Conservation (phyloP, 441 rosid species). For the Aquilaria agallochum region DNA sequence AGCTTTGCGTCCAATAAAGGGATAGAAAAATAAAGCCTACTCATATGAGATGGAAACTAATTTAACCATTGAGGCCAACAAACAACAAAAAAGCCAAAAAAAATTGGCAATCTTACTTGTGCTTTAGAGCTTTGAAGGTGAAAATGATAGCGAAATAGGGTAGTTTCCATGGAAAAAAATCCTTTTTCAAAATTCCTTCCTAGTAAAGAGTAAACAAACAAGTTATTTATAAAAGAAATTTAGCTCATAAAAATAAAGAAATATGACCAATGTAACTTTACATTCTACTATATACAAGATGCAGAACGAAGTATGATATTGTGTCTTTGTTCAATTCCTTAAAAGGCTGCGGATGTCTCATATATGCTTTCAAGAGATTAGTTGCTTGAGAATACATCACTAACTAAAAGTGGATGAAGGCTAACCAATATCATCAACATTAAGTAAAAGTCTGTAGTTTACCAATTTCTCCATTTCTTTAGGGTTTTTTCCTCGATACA, state of each 20-base stretch:
- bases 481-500: slow-evolving; percentile 74
- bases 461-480: slow-evolving; percentile 74
- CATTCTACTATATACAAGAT: slow-evolving; percentile 95
- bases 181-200: slow-evolving; percentile 95
- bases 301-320: slow-evolving; percentile 81
- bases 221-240: neutral
- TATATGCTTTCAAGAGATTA: slow-evolving; percentile 58
- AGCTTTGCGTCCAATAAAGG: neutral
- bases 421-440: neutral
- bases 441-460: slow-evolving; percentile 4
- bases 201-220: slow-evolving; percentile 14
- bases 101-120: slow-evolving; percentile 39
- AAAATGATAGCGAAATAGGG: slow-evolving; percentile 74
- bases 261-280: slow-evolving; percentile 22
- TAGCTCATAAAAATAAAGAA: neutral
- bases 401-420: neutral
- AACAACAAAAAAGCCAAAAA: neutral
- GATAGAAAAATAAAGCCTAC: neutral
- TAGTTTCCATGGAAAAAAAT: slow-evolving; percentile 89
- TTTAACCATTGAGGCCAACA: neutral
- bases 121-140: slow-evolving; percentile 29
- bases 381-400: slow-evolving; percentile 28
- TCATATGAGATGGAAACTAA: neutral
- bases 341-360: slow-evolving; percentile 49
- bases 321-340: slow-evolving; percentile 64